A percentile compares a stretch with the other conserved stretches of the same genome.
phyloP scores from a whole-genome alignment of 257 asterid genomes.

The Linaria vulgaris region DNA sequence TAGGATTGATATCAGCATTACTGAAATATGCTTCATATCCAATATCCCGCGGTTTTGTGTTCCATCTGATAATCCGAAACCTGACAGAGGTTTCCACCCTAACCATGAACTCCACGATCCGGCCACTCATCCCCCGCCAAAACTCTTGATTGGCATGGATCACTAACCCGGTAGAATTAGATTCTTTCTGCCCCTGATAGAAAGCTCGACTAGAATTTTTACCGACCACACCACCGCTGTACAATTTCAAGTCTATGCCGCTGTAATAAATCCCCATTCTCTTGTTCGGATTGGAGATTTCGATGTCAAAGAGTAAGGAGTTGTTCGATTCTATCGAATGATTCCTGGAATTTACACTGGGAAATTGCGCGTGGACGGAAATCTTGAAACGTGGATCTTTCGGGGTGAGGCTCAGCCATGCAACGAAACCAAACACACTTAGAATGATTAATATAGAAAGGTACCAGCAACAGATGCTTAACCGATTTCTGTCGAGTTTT shows the following conservation, averaged over 20 bases:
- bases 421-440: constrained; percentile 26
- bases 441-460: constrained; percentile 33
- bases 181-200: constrained; percentile 39
- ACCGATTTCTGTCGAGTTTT: constrained; percentile 8
- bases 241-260: constrained; percentile 26
- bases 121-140: constrained; percentile 18
- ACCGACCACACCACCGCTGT: constrained; percentile 21
- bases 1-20: constrained; percentile 7
- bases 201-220: constrained; percentile 28
- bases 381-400: constrained; percentile 35
- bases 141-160: constrained; percentile 21
- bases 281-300: constrained; percentile 46
- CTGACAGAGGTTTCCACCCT: constrained; percentile 39
- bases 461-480: constrained; percentile 29
- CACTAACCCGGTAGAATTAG: constrained; percentile 23
- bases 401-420: constrained; percentile 49
- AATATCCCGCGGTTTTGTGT: constrained; percentile 45
- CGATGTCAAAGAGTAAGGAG: constrained; percentile 24
- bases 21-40: constrained; percentile 30
- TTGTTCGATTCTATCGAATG: constrained; percentile 1
- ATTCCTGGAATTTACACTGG: constrained; percentile 20
- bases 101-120: constrained; percentile 16
- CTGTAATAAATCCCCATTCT: constrained; percentile 39
- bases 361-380: background rate
- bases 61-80: constrained; percentile 49